Percentiles rank a stretch among this genome's conserved stretches.
phyloP scores from a whole-genome alignment of 2,329 filamentous ascomycete genomes.

The Dothiorella sarmentorum region DNA sequence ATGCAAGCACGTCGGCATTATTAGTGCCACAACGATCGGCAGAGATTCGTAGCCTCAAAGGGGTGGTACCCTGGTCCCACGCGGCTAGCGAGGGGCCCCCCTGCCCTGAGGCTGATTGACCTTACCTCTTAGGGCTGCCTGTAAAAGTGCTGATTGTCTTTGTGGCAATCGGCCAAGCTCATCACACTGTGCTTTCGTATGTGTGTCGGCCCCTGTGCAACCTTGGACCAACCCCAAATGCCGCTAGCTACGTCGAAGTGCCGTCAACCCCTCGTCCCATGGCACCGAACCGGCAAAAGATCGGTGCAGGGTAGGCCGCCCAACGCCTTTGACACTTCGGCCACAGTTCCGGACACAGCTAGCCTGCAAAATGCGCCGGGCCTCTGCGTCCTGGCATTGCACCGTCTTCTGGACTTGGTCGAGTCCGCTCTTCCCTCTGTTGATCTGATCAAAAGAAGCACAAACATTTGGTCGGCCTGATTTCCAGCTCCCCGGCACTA shows the following conservation, averaged over 20 bases:
- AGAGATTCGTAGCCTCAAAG: not conserved
- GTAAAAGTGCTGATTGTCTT: too few species aligned
- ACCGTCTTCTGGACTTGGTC: conserved; percentile 11
- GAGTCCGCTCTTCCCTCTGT: not conserved
- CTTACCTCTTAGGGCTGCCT: not conserved
- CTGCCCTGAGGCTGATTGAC: conserved; percentile 4
- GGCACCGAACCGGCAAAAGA: not conserved
- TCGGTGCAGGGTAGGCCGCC: not conserved
- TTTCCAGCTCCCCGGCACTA: not conserved
- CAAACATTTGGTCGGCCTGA: not conserved
- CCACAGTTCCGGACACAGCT: not conserved
- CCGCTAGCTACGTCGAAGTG: too few species aligned
- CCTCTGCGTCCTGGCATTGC: conserved; percentile 11
- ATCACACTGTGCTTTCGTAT: too few species aligned
- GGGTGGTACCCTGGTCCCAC: not conserved
- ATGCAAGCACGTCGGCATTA: not conserved
- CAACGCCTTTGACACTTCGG: not conserved
- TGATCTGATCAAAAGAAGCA: not conserved
- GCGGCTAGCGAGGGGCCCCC: not conserved
- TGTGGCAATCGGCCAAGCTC: too few species aligned
- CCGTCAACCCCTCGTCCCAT: not conserved
- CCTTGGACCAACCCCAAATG: not conserved
- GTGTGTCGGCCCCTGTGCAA: not conserved
- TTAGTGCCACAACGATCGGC: not conserved
- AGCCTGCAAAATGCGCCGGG: not conserved